Conservation (phyloP, 1,284 basidiomycete genomes). For the Grifola frondosa region DNA sequence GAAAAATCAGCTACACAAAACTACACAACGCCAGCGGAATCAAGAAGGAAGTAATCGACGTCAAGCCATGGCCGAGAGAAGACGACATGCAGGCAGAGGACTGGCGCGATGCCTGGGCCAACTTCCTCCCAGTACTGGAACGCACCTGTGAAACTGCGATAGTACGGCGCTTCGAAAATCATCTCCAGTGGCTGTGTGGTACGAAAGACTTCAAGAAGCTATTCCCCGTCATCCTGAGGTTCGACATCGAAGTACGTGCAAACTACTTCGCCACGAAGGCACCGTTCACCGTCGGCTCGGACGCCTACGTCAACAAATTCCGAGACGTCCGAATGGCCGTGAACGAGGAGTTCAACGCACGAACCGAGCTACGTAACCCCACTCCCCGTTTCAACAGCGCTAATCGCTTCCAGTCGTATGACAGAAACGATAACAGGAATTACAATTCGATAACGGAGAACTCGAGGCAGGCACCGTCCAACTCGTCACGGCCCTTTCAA, state of each 20-base stretch:
- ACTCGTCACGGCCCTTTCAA: slow-evolving; percentile 5
- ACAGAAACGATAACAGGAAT: background rate
- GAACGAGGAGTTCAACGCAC: background rate
- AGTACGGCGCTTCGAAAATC: slow-evolving; percentile 3
- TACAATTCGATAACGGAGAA: too few species aligned
- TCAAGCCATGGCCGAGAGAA: slow-evolving; percentile 4
- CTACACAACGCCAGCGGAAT: slow-evolving; percentile 1
- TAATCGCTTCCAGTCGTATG: background rate
- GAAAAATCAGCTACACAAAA: background rate
- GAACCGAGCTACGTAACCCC: background rate
- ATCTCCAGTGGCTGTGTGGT: slow-evolving; percentile 2
- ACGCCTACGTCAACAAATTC: background rate
- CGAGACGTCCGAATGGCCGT: background rate
- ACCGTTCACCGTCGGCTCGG: background rate
- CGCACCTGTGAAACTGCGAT: background rate
- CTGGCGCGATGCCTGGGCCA: slow-evolving; percentile 8
- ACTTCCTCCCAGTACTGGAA: slow-evolving; percentile 5
- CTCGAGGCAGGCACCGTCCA: background rate
- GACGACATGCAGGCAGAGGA: slow-evolving; percentile 1
- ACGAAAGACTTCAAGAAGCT: background rate
- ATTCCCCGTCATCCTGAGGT: slow-evolving; percentile 6
- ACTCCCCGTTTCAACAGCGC: background rate
- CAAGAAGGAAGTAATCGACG: slow-evolving; percentile 5
- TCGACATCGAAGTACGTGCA: slow-evolving; percentile 8
- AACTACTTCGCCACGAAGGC: slow-evolving; percentile 4